These are phyloP conservation scores for Trypanosoma cruzi DNA, from an alignment of 208 protist genomes.

Conservation along the genomic window DNA sequence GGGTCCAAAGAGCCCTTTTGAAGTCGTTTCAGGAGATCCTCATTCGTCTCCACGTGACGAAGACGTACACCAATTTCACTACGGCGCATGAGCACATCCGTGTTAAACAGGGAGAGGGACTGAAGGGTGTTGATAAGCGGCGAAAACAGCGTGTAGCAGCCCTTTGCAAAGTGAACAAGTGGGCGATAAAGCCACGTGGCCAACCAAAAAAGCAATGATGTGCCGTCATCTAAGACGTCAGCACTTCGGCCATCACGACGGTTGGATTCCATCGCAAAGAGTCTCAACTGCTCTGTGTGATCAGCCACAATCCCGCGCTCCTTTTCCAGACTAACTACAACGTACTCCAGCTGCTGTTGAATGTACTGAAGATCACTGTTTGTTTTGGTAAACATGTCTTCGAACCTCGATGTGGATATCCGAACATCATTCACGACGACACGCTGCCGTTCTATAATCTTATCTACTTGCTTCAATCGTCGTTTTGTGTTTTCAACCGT, in stretches of 20 bases:
- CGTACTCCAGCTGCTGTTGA: slow-evolving; percentile 86
- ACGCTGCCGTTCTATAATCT: slow-evolving; percentile 41
- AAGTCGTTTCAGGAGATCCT: slow-evolving; percentile 69
- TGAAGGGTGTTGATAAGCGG: slow-evolving; percentile 75
- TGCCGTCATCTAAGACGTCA: slow-evolving; percentile 14
- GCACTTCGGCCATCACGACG: slow-evolving; percentile 32
- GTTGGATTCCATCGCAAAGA: slow-evolving; percentile 78
- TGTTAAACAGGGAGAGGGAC: slow-evolving; percentile 85
- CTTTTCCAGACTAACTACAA: slow-evolving; percentile 69
- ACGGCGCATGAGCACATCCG: slow-evolving; percentile 64
- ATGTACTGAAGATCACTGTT: slow-evolving; percentile 75
- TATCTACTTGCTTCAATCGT: slow-evolving; percentile 33
- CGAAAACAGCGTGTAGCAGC: slow-evolving; percentile 75
- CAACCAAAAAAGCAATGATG: slow-evolving; percentile 51
- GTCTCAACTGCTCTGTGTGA: slow-evolving; percentile 85
- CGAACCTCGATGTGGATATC: slow-evolving; percentile 43
- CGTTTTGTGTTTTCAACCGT: slow-evolving; percentile 7
- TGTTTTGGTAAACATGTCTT: slow-evolving; percentile 68
- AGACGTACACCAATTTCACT: slow-evolving; percentile 32
- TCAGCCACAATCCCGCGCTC: slow-evolving; percentile 81
- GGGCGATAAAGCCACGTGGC: slow-evolving; percentile 83
- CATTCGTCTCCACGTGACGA: slow-evolving; percentile 36
- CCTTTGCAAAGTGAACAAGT: slow-evolving; percentile 86
- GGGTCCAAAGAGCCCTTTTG: slow-evolving; percentile 71
- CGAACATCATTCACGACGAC: slow-evolving; percentile 52